Conservation (phyloP, 2,329 filamentous ascomycete genomes). For the Aspergillus novofumigatus region DNA sequence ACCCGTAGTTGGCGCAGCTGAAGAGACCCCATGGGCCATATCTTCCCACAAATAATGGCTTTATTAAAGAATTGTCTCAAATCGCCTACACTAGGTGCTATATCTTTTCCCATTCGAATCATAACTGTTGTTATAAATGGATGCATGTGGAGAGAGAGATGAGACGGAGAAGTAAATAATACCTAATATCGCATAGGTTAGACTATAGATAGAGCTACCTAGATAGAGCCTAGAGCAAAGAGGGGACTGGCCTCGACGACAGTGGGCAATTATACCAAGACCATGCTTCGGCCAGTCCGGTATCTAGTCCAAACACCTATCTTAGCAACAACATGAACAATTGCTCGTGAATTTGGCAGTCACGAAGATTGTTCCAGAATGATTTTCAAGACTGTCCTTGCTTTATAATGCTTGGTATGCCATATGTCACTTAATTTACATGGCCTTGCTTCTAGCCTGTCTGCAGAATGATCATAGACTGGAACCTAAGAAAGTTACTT, state of each 20-base stretch:
- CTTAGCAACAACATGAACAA: neutral
- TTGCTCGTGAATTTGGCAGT: neutral
- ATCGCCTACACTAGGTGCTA: slow-evolving; percentile 6
- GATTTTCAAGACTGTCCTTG: neutral
- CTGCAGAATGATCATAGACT: too few species aligned
- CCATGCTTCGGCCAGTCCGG: neutral
- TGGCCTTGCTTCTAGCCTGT: neutral
- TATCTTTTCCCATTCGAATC: neutral
- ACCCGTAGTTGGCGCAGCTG: slow-evolving; percentile 13
- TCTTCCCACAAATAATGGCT: neutral
- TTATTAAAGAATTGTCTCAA: slow-evolving; percentile 21
- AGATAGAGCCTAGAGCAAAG: neutral
- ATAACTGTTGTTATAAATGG: slow-evolving; percentile 11
- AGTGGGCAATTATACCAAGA: neutral
- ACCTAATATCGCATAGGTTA: neutral
- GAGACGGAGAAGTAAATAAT: neutral
- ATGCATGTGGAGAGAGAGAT: neutral
- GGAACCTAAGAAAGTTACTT: too few species aligned
- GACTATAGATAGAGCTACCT: neutral
- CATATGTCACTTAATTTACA: neutral
- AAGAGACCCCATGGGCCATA: slow-evolving; percentile 3
- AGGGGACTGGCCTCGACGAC: neutral
- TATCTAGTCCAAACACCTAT: neutral
- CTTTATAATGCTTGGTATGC: neutral
- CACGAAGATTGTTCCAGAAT: neutral